These are phyloP conservation scores for Eragrostis nindensis DNA, from an alignment of 176 grass and related monocot species.

Conservation along the genomic window DNA sequence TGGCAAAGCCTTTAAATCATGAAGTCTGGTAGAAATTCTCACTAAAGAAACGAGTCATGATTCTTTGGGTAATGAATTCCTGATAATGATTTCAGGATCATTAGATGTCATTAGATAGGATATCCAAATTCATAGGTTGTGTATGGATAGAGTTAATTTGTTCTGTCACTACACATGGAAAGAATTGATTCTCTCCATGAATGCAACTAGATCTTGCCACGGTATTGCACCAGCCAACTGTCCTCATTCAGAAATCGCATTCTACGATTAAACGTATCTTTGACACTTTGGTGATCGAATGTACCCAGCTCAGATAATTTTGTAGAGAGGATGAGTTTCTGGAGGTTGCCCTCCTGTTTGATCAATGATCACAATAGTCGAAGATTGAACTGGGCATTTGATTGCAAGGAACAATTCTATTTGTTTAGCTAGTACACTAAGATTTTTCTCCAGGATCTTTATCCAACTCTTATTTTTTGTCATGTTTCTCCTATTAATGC, in stretches of 20 bases:
- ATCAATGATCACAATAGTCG: not conserved
- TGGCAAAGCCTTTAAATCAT: not conserved
- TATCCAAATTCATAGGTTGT: not conserved
- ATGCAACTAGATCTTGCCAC: not conserved
- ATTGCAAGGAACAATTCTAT: not conserved
- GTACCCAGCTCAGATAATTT: not conserved
- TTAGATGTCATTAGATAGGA: not conserved
- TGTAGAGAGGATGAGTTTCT: not conserved
- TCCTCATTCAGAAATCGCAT: not conserved
- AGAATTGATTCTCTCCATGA: not conserved
- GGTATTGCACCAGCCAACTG: not conserved
- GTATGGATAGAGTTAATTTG: not conserved
- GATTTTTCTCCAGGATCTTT: not conserved
- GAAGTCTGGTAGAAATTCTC: not conserved
- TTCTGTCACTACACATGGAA: not conserved
- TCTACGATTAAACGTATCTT: conserved; percentile 6
- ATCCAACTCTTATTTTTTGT: not conserved
- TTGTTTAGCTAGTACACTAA: not conserved
- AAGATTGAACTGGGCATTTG: conserved; percentile 1
- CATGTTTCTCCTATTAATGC: conserved; percentile 11
- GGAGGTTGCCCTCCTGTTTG: not conserved
- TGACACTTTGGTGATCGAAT: not conserved
- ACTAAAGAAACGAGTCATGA: not conserved
- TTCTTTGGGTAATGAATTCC: not conserved
- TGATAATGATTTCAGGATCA: not conserved